Percentiles rank a stretch among this genome's conserved stretches.
Evolutionary conservation across 1,284 basidiomycete genomes (phyloP).

Genomic region (Ganoderma lingzhi): DNA sequence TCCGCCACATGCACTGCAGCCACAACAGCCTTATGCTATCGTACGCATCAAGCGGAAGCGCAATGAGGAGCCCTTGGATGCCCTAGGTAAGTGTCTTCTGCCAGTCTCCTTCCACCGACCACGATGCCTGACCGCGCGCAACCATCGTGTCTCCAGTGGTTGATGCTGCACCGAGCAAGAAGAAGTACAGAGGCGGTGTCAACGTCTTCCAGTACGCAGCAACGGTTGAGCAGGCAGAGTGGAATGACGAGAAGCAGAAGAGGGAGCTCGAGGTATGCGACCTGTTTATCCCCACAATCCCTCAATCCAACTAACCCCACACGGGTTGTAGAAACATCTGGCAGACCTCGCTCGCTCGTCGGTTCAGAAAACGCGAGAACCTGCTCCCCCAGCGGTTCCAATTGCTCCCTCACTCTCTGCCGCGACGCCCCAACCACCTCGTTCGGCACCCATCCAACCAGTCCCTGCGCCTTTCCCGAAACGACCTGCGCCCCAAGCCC

Average conservation of each 20-base stretch:
- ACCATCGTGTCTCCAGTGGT: constrained; percentile 54
- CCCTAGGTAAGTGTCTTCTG: constrained; percentile 59
- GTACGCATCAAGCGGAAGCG: constrained; percentile 82
- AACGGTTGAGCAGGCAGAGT: constrained; percentile 73
- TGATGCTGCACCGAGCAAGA: constrained; percentile 64
- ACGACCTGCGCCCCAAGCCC: constrained; percentile 8
- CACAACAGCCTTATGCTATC: constrained; percentile 64
- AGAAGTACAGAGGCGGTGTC: constrained; percentile 65
- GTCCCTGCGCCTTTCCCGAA: constrained; percentile 7
- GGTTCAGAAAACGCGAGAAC: constrained; percentile 27
- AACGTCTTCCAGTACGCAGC: constrained; percentile 81
- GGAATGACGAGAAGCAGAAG: constrained; percentile 65
- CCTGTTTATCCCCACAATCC: not conserved
- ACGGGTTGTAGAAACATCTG: constrained; percentile 23
- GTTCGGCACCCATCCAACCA: constrained; percentile 16
- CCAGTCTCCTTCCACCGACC: not conserved
- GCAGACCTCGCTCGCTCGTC: constrained; percentile 31
- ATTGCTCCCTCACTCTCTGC: constrained; percentile 9
- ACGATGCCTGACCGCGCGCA: not conserved
- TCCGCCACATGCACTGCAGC: constrained; percentile 20
- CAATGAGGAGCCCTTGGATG: constrained; percentile 81
- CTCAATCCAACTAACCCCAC: not conserved
- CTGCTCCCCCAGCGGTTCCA: constrained; percentile 7
- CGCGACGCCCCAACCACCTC: not conserved
- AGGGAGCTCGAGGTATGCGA: constrained; percentile 61